Evolutionary conservation across 768 basidiomycete genomes (phyloP).

Genomic region (Tubosaeta brunneosetosa): DNA sequence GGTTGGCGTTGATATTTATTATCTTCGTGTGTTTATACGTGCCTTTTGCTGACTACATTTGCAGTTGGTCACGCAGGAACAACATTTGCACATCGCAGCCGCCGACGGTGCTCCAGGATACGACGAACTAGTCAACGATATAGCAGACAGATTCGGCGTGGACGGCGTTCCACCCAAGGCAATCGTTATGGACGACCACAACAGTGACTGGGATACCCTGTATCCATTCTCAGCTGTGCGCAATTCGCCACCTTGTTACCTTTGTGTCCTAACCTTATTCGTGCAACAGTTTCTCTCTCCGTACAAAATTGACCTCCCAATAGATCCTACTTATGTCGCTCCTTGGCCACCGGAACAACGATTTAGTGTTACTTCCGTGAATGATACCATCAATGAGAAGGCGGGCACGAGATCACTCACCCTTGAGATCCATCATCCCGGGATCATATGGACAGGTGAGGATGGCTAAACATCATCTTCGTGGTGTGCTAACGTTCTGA

Average conservation of each 20-base stretch:
- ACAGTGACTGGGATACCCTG: slow-evolving; percentile 83
- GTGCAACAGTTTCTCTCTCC: slow-evolving; percentile 68
- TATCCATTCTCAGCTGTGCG: slow-evolving; percentile 76
- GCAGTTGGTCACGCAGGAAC: slow-evolving; percentile 67
- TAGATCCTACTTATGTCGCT: slow-evolving; percentile 45
- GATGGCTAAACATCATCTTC: background rate
- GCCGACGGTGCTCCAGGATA: slow-evolving; percentile 84
- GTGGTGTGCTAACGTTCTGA: background rate
- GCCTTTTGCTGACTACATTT: background rate
- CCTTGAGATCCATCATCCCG: slow-evolving; percentile 69
- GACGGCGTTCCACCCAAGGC: slow-evolving; percentile 36
- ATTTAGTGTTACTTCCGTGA: slow-evolving; percentile 55
- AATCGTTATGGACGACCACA: slow-evolving; percentile 68
- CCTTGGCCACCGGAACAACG: slow-evolving; percentile 39
- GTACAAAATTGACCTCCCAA: slow-evolving; percentile 68
- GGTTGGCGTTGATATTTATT: too few species aligned
- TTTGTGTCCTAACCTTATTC: background rate
- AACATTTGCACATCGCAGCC: slow-evolving; percentile 74
- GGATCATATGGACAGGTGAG: slow-evolving; percentile 81
- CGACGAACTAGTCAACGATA: slow-evolving; percentile 51
- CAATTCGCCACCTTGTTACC: background rate
- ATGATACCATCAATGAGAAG: slow-evolving; percentile 48
- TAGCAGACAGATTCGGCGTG: slow-evolving; percentile 58
- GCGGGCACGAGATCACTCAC: slow-evolving; percentile 68
- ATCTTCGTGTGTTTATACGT: background rate